These are phyloP conservation scores for Exophiala calicioides DNA, from an alignment of 2,329 filamentous ascomycete species.

Conservation along the genomic window DNA sequence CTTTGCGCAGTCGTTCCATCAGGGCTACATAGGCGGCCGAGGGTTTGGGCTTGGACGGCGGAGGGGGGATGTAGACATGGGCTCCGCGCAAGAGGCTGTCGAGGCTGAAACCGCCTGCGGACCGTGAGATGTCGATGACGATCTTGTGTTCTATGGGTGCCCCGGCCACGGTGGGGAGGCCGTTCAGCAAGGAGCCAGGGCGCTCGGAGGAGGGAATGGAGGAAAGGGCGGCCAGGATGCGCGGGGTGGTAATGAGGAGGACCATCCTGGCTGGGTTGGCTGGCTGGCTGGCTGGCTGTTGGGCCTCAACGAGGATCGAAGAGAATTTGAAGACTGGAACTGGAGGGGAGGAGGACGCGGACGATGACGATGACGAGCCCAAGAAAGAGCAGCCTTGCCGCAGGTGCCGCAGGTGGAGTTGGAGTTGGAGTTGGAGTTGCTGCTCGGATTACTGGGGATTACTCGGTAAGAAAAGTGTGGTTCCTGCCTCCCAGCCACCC, in stretches of 20 bases:
- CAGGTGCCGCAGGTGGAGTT: no score
- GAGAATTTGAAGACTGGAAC: neutral
- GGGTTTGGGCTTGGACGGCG: conserved; percentile 75
- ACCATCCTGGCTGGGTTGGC: conserved; percentile 39
- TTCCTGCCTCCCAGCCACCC: no score
- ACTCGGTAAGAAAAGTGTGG: no score
- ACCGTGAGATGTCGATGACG: conserved; percentile 38
- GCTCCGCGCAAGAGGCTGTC: conserved; percentile 72
- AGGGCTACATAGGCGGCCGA: conserved; percentile 80
- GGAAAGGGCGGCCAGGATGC: conserved; percentile 43
- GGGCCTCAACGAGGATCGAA: neutral
- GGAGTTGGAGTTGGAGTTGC: no score
- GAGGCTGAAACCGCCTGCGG: conserved; percentile 52
- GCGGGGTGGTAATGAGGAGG: conserved; percentile 42
- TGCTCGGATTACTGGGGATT: no score
- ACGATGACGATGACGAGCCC: neutral
- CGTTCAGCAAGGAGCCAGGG: conserved; percentile 26
- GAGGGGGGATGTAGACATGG: conserved; percentile 74
- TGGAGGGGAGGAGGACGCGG: neutral
- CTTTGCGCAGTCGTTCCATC: conserved; percentile 79
- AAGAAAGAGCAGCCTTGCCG: conserved; percentile 1
- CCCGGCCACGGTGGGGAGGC: conserved; percentile 29
- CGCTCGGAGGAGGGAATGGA: conserved; percentile 39
- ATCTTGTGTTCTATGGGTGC: conserved; percentile 46
- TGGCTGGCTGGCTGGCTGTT: neutral